These are phyloP conservation scores for Gaeumannomyces sp. DNA, from an alignment of 2,329 filamentous ascomycete species.

Conservation along the genomic window DNA sequence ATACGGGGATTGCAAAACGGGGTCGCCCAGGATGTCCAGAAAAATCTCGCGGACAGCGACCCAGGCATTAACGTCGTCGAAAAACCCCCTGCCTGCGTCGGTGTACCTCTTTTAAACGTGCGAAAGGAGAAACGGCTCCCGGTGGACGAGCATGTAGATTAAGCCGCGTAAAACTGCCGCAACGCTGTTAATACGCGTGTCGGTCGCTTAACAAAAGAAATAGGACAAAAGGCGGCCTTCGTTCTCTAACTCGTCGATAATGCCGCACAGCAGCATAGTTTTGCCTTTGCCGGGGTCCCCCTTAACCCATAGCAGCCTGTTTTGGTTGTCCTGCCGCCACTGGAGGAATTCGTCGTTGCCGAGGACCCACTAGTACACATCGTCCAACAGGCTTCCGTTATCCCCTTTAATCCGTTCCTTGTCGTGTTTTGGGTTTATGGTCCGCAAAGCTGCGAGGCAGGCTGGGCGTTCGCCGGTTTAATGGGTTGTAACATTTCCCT, in stretches of 20 bases:
- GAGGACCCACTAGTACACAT: constrained; percentile 31
- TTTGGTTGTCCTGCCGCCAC: constrained; percentile 19
- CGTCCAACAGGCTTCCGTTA: constrained; percentile 28
- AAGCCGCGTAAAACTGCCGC: constrained; percentile 26
- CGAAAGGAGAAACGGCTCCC: constrained; percentile 26
- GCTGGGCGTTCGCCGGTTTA: too few species aligned
- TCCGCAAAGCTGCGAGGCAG: too few species aligned
- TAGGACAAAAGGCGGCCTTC: constrained; percentile 14
- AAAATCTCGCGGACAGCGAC: constrained; percentile 31
- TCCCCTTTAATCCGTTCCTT: constrained; percentile 28
- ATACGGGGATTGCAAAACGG: constrained; percentile 19
- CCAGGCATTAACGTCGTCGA: constrained; percentile 32
- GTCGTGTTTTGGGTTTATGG: constrained; percentile 32
- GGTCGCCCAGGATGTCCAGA: constrained; percentile 30
- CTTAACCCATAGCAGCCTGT: too few species aligned
- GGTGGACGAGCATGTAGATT: constrained; percentile 23
- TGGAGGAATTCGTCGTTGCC: constrained; percentile 18
- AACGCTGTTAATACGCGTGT: constrained; percentile 22
- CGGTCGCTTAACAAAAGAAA: constrained; percentile 30
- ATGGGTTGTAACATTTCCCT: too few species aligned
- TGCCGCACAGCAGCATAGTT: too few species aligned
- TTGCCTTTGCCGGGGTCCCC: too few species aligned
- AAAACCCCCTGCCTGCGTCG: constrained; percentile 23
- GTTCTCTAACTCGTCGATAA: constrained; percentile 44
- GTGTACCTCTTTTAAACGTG: constrained; percentile 29